Base-by-base conservation (phyloP, 2,329 filamentous ascomycete genomes). In the Neurospora crassa region DNA sequence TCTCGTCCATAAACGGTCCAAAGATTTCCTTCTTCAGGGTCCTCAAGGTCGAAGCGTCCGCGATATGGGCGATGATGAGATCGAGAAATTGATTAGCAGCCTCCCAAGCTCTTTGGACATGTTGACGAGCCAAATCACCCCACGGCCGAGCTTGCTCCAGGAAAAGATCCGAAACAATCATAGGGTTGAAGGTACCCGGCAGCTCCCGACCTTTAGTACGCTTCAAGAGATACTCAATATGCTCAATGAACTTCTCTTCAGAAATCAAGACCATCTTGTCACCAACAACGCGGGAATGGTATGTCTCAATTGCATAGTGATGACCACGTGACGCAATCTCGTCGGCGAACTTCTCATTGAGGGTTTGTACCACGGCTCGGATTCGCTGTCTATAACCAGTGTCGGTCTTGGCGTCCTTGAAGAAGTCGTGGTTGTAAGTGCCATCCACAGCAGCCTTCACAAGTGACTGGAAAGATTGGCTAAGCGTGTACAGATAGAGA, bases 161-260 rank as follows among this genome's bases (percentile, higher is more conserved):
- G 76, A 92, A 92, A 0, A 92, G 77, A 29, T 90, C 85, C 0
- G 81, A 80, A 0, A 91, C 83, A 11, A 91, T 79, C 70, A 88
- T 76, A 0, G 89, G 85, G 72, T 89, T 89, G 77, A 88, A 90
- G 0, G 82, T 87, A 0, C 89, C 88, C 0, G 87, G 86, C 0
- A 92, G 78, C 75, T 92, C 90, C 5, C 84, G 79, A 1, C 87
- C 88, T 42, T 83, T 70, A 0, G 74, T 82, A 12, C 77, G 82
- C 40, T 77, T 78, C 67, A 78, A 74, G 18, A 87, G 78, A 0
- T 80, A 63, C 53, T 79, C 70, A 7, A 86, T 82, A 72, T 83
- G 79, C 0, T 78, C 68, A 14, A 87, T 76, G 68, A 81, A 85
- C 20, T 83, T 68, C 5, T 68, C 71, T 3, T 72, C 72, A 10